These are phyloP conservation scores for Mycena maculata DNA, from an alignment of 768 basidiomycete genomes.

Conservation along the genomic window DNA sequence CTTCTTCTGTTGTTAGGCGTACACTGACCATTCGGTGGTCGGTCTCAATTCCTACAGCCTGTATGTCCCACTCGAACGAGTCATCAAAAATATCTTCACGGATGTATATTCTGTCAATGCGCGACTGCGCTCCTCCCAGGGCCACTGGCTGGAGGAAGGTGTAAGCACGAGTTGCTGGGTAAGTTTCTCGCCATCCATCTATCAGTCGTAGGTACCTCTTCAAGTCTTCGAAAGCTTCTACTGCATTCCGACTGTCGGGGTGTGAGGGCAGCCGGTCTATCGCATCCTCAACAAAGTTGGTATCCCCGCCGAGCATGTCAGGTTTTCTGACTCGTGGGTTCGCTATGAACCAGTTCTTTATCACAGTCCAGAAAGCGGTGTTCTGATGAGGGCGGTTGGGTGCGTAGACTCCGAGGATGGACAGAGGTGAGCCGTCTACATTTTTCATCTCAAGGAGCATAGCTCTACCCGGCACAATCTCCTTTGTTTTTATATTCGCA, in stretches of 20 bases:
- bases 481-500: background rate
- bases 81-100: constrained; percentile 15
- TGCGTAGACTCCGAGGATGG: constrained; percentile 49
- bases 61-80: constrained; percentile 41
- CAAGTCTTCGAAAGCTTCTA: background rate
- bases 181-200: constrained; percentile 1
- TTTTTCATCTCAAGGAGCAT: constrained; percentile 31
- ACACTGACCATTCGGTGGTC: background rate
- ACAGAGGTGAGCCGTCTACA: constrained; percentile 27
- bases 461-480: constrained; percentile 1
- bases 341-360: constrained; percentile 20
- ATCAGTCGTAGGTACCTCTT: background rate
- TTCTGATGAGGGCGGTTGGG: constrained; percentile 45
- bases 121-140: constrained; percentile 34
- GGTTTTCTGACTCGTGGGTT: constrained; percentile 33
- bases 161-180: constrained; percentile 27
- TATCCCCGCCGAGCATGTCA: constrained; percentile 53
- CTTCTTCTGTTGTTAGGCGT: background rate
- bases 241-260: constrained; percentile 29
- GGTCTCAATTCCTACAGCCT: background rate
- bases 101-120: constrained; percentile 52
- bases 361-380: constrained; percentile 42
- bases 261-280: constrained; percentile 44
- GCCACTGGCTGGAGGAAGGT: constrained; percentile 39
- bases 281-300: constrained; percentile 46